phyloP scores from a whole-genome alignment of 257 asterid genomes.

The Solanum acaule region DNA sequence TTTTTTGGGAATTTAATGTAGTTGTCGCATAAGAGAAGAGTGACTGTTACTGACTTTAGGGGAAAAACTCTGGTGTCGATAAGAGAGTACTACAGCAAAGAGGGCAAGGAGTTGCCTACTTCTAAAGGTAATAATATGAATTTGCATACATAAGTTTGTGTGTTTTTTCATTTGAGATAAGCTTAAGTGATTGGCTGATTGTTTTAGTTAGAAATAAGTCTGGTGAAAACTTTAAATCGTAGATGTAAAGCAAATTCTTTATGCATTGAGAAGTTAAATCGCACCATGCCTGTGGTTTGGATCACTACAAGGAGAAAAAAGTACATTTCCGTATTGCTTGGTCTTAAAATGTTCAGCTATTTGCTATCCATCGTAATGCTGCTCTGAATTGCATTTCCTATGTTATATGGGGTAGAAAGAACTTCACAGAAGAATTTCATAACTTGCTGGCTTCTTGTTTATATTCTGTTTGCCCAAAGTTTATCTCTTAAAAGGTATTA shows the following conservation, averaged over 20 bases:
- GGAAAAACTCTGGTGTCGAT: conserved; percentile 82
- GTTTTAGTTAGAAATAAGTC: background rate
- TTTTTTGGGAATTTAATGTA: conserved; percentile 4
- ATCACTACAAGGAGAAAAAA: background rate
- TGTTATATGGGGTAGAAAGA: background rate
- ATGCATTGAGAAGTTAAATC: background rate
- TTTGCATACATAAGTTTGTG: background rate
- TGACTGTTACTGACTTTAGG: conserved; percentile 77
- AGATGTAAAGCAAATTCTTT: background rate
- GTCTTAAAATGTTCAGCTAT: background rate
- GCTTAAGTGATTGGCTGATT: background rate
- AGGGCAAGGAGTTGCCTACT: conserved; percentile 85
- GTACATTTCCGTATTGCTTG: background rate
- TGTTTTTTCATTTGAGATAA: background rate
- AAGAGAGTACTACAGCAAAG: conserved; percentile 78
- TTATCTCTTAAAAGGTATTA: background rate
- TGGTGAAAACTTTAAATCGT: background rate
- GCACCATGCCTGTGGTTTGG: background rate
- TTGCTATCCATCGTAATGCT: background rate
- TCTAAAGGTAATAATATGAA: conserved; percentile 54
- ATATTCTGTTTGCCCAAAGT: background rate
- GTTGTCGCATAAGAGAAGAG: conserved; percentile 81
- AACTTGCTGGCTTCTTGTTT: background rate
- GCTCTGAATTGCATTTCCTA: background rate
- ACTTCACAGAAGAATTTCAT: background rate